Evolutionary conservation across 306 rosid species (phyloP), one percentile per base, ranked within the genome.

Genomic region (Prunus mira): DNA sequence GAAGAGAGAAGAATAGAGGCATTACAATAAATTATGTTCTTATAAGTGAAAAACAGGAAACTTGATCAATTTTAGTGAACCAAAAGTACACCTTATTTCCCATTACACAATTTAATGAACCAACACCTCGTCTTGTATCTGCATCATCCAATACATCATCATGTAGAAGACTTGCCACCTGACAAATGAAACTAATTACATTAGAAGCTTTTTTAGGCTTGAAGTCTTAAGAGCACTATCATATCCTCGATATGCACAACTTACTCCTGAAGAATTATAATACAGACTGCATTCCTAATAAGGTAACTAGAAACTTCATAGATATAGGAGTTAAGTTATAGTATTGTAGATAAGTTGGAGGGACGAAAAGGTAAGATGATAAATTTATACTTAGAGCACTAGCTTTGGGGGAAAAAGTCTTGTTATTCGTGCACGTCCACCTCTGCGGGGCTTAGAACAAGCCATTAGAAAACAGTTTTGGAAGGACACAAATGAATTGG

Each of bases 71-170:
- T 43, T 32, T 13, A 55, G 32, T 56, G 43, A 58, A 47, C 19
- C 34, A 66, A 51, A 71, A 56, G 25, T 22, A 2, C 68, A 95
- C 99, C 97, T 95, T 95, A 78, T 95, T 95, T 68, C 97, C 99
- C 97, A 95, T 92, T 71, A 90, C 82, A 72, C 75, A 79, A 79
- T 95, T 95, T 84, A 95, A 82, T 50, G 99, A 92, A 69, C 93
- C 80, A 82, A 92, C 80, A 71, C 97, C 99, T 62, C 99, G 97
- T 80, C 99, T 88, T 49, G 97, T 95, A 65, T 92, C 97, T 51
- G 99, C 99, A 76, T 95, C 99, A 81, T 95, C 99, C 88, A 95
- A 84, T 45, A 95, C 99, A 81, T 95, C 99, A 84, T 95, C 99
- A 19, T 95, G 99, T 80, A 95, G 92, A 83, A 95, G 99, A 84